Conservation (phyloP, 768 basidiomycete species). For the Kwoniella sp. region DNA sequence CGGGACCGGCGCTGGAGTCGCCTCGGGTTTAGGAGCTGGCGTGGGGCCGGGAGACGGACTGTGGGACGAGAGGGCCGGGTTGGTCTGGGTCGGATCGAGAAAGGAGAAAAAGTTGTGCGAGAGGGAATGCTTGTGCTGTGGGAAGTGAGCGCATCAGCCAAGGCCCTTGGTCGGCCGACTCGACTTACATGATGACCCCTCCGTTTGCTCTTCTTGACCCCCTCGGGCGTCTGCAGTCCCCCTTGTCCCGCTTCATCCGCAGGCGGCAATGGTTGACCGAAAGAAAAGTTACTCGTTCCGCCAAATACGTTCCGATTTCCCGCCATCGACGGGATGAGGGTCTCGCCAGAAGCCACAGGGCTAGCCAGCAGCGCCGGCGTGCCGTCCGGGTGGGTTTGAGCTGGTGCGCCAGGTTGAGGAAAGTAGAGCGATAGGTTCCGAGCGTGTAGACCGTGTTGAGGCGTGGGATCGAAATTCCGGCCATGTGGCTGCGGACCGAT, state of each 20-base stretch:
- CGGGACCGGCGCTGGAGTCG: constrained; percentile 42
- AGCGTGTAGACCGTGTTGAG: constrained; percentile 61
- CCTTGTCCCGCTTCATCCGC: constrained; percentile 2
- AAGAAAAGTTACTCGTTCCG: constrained; percentile 53
- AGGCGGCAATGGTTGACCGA: constrained; percentile 17
- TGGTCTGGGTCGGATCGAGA: constrained; percentile 63
- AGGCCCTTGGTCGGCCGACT: too few relatives aligned
- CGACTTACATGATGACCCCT: constrained; percentile 48
- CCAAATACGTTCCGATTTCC: constrained; percentile 65
- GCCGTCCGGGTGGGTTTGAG: constrained; percentile 58
- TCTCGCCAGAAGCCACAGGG: constrained; percentile 47
- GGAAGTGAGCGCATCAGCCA: constrained; percentile 5
- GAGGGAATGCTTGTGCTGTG: constrained; percentile 84
- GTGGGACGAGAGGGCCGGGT: constrained; percentile 30
- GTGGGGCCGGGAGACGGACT: constrained; percentile 7
- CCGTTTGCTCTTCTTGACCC: constrained; percentile 37
- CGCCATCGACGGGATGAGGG: constrained; percentile 49
- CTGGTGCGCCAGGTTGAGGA: constrained; percentile 66
- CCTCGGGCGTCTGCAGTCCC: constrained; percentile 17
- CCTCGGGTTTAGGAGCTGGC: constrained; percentile 14
- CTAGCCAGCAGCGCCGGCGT: constrained; percentile 53
- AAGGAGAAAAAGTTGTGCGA: constrained; percentile 96
- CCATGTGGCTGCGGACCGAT: constrained; percentile 8
- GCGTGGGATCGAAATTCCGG: constrained; percentile 29
- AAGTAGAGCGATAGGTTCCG: constrained; percentile 90